Base-by-base conservation (phyloP, 2,329 filamentous ascomycete genomes). In the Lecanicillium sp. region DNA sequence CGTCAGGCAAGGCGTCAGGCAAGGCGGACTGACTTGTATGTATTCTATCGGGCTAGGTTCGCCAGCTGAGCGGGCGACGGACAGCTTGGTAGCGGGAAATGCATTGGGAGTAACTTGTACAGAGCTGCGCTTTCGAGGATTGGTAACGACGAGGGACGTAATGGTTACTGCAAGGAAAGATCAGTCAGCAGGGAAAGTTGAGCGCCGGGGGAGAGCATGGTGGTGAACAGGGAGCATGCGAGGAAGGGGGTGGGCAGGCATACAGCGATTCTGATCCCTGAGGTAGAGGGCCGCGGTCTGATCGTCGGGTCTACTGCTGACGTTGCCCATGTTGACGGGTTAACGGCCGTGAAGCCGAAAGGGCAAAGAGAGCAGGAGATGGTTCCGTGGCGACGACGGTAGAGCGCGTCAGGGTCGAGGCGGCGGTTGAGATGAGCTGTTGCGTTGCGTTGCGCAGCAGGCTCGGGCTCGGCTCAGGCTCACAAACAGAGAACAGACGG, bases 241-340 rank as follows among this genome's bases (percentile, higher is more conserved):
- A 55, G 39, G 42, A 49, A 39, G 49, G 44, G n/a, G 54, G 51
- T 52, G 47, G 52, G 52, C 50, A 59, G 60, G 72, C 85, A 64
- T 77, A 97, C 93, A 82, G 77, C 90, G 83, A 66, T 81, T 87
- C 75, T 95, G 93, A 66, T 98, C 93, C 72, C 87, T 86, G 64
- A 97, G 75, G 67, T 86, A 94, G 65, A 97, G 73, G 60, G 81
- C 71, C 58, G 81, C 78, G 64, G 83, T 87, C 38, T 48, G 45
- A 62, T 96, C 90, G 60, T 95, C 90, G 61, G 84, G 83, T 69
- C 83, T 86, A 75, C 90, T 96, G 67, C 82, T 84, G 69, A 96
- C 84, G 73, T 86, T 90, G 64, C 93, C 93, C 93, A 98, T 98
- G 67, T 69, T 78, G 71, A 67, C 32, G 49, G 30, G n/a, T 26